Percentiles rank a stretch among this genome's conserved stretches.
These are phyloP conservation scores for Acanthamoeba healyi DNA, from an alignment of 208 protist genomes.

Conservation along the genomic window DNA sequence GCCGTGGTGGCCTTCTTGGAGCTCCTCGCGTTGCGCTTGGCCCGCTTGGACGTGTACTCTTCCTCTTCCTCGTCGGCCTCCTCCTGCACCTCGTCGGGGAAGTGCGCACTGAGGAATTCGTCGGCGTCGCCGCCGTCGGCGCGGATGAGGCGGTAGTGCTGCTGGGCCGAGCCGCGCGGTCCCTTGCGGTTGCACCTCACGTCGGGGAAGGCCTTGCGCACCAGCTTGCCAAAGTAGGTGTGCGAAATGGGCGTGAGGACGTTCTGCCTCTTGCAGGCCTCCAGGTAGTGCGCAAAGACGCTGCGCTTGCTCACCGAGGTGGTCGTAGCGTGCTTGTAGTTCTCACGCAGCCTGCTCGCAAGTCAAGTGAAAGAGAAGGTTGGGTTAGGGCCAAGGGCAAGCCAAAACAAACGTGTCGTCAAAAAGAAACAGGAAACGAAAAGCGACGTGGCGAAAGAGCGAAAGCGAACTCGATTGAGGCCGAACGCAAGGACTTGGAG, in stretches of 20 bases:
- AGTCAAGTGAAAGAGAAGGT: not conserved
- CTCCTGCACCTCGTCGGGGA: not conserved
- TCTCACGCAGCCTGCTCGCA: constrained; percentile 45
- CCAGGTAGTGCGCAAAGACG: constrained; percentile 60
- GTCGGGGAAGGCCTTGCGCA: constrained; percentile 58
- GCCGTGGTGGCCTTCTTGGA: not conserved
- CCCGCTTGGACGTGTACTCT: not conserved
- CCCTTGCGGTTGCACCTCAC: constrained; percentile 62
- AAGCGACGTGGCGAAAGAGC: not conserved
- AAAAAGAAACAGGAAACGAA: not conserved
- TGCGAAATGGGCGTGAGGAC: constrained; percentile 54
- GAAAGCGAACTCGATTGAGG: not conserved
- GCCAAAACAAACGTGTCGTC: too few species aligned
- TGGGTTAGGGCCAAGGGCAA: too few species aligned
- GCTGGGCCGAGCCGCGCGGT: constrained; percentile 39
- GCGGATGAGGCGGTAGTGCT: constrained; percentile 63
- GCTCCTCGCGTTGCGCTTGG: not conserved
- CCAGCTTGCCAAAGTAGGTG: constrained; percentile 66
- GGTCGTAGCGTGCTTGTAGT: constrained; percentile 58
- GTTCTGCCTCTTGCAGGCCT: constrained; percentile 55
- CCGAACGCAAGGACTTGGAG: not conserved
- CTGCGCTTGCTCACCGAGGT: constrained; percentile 60
- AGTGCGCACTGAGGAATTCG: not conserved
- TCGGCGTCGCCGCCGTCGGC: constrained; percentile 26
- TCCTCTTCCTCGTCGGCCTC: not conserved